Percentiles rank a stretch among this genome's conserved stretches.
phyloP scores from a whole-genome alignment of 2,329 filamentous ascomycete genomes.

The Talaromyces piceae region DNA sequence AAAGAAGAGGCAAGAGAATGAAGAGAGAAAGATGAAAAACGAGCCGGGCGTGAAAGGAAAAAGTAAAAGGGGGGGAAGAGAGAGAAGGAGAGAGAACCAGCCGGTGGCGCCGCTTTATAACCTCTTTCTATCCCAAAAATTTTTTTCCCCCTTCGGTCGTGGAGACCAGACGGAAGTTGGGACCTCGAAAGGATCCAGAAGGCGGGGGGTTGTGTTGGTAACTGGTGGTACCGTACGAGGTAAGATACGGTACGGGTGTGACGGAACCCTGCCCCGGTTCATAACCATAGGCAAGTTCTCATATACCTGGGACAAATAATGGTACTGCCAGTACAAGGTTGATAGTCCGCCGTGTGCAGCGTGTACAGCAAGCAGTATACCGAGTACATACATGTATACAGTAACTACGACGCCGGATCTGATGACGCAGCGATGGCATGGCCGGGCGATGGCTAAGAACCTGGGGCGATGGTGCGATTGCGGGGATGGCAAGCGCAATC shows the following conservation, averaged over 20 bases:
- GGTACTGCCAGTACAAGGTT: too few species aligned
- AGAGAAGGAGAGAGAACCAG: background rate
- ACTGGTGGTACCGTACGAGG: background rate
- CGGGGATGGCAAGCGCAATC: constrained; percentile 1
- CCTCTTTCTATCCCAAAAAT: background rate
- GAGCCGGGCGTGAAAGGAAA: background rate
- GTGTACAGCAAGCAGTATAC: too few species aligned
- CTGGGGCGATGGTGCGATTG: constrained; percentile 6
- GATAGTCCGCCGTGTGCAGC: too few species aligned
- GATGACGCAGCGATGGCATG: too few species aligned
- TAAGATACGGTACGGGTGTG: background rate
- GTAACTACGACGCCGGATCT: background rate
- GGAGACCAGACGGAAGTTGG: background rate
- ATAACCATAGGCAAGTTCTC: too few species aligned
- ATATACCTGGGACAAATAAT: too few species aligned
- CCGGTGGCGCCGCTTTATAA: constrained; percentile 1
- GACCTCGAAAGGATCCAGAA: background rate
- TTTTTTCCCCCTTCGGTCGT: background rate
- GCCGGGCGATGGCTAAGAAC: background rate
- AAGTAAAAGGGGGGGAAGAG: background rate
- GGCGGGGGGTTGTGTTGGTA: background rate
- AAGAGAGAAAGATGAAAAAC: background rate
- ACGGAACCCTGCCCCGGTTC: too few species aligned
- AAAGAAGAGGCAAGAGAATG: background rate
- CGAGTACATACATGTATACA: background rate